phyloP scores from a whole-genome alignment of 108 stramenopile species.

The Asterionellopsis glacialis region DNA sequence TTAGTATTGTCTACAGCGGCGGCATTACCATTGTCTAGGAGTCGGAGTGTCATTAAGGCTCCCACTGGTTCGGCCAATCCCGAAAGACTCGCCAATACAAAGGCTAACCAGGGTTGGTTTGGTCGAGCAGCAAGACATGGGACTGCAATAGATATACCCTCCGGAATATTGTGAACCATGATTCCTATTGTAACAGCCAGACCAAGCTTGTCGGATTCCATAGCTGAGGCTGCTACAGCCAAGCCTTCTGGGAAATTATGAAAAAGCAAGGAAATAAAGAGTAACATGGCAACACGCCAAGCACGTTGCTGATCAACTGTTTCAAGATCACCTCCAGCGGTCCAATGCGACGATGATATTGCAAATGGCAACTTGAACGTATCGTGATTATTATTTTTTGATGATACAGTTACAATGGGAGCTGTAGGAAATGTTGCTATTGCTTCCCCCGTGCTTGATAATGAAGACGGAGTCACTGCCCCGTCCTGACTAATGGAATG shows the following conservation, averaged over 20 bases:
- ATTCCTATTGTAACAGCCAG: slow-evolving; percentile 72
- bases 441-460: too few species aligned
- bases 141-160: slow-evolving; percentile 80
- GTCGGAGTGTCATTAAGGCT: slow-evolving; percentile 51
- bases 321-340: slow-evolving; percentile 40
- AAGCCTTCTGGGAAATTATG: slow-evolving; percentile 87
- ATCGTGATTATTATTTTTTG: background rate
- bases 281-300: slow-evolving; percentile 73
- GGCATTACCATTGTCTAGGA: background rate
- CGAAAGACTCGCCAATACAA: slow-evolving; percentile 62
- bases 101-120: slow-evolving; percentile 62
- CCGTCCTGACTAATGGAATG: too few species aligned
- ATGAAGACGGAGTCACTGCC: too few species aligned
- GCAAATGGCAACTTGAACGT: background rate
- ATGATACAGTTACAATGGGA: background rate
- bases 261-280: slow-evolving; percentile 60
- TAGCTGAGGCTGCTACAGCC: slow-evolving; percentile 55
- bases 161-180: slow-evolving; percentile 83
- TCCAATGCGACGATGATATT: slow-evolving; percentile 1
- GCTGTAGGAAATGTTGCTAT: background rate
- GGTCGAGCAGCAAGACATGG: slow-evolving; percentile 79
- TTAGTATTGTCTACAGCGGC: background rate
- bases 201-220: slow-evolving; percentile 65
- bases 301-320: slow-evolving; percentile 45
- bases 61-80: slow-evolving; percentile 77